Percentiles rank a stretch among this genome's conserved stretches.
Evolutionary conservation across 768 basidiomycete genomes (phyloP).

Genomic region (Lenzites betulinus): DNA sequence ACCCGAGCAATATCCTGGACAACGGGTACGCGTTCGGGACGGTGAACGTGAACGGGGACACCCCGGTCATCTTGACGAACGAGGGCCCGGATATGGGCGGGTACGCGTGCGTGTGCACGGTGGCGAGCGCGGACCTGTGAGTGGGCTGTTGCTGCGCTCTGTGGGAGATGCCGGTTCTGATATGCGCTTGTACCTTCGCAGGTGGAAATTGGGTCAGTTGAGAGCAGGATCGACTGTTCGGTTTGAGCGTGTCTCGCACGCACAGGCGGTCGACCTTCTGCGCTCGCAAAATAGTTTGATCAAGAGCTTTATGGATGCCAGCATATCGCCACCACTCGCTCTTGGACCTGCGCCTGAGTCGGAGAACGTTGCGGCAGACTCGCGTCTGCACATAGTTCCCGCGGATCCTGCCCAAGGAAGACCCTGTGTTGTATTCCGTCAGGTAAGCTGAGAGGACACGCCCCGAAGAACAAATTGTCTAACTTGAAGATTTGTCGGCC

Average conservation of each 20-base stretch:
- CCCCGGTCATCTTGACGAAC: slow-evolving; percentile 62
- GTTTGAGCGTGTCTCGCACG: slow-evolving; percentile 54
- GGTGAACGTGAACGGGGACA: slow-evolving; percentile 69
- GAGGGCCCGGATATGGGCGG: slow-evolving; percentile 70
- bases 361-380: slow-evolving; percentile 31
- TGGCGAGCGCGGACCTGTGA: slow-evolving; percentile 53
- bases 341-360: neutral
- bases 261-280: slow-evolving; percentile 36
- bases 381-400: slow-evolving; percentile 40
- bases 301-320: slow-evolving; percentile 21
- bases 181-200: slow-evolving; percentile 19
- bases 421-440: slow-evolving; percentile 50
- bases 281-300: slow-evolving; percentile 36
- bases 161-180: neutral
- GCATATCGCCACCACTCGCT: neutral
- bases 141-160: slow-evolving; percentile 14
- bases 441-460: slow-evolving; percentile 39
- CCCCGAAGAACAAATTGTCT: no score
- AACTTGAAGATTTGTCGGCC: no score
- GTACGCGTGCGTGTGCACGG: slow-evolving; percentile 57
- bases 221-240: slow-evolving; percentile 54
- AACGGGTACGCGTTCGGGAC: slow-evolving; percentile 58
- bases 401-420: slow-evolving; percentile 14
- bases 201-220: slow-evolving; percentile 72
- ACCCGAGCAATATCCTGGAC: slow-evolving; percentile 68